Conservation (phyloP, 2,329 filamentous ascomycete species). For the Calonectria multiphialidica region DNA sequence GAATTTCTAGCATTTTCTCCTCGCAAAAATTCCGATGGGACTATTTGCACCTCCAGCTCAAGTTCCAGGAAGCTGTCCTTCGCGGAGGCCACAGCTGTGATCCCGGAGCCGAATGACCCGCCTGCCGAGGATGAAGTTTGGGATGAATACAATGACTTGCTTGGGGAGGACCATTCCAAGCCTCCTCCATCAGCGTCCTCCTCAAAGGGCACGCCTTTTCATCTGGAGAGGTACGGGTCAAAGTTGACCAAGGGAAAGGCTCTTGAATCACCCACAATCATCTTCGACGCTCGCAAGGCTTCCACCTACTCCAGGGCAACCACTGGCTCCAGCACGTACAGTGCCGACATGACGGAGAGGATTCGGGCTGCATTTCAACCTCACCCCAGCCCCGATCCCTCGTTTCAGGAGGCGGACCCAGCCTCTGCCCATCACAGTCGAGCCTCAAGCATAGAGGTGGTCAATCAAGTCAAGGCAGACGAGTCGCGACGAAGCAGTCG, state of each 20-base stretch:
- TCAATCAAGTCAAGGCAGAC: constrained; percentile 45
- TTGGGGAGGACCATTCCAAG: constrained; percentile 71
- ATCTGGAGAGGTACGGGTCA: constrained; percentile 63
- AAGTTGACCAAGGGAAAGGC: constrained; percentile 50
- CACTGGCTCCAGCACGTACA: constrained; percentile 64
- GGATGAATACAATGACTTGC: constrained; percentile 92
- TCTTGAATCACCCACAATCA: constrained; percentile 63
- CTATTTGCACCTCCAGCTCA: constrained; percentile 59
- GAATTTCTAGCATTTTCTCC: constrained; percentile 84
- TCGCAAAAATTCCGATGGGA: constrained; percentile 77
- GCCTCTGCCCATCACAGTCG: constrained; percentile 41
- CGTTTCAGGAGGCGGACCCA: constrained; percentile 58
- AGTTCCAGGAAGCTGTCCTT: constrained; percentile 74
- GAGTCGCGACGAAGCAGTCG: constrained; percentile 44
- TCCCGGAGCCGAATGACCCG: constrained; percentile 72
- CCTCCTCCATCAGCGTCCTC: constrained; percentile 66
- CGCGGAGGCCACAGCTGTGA: constrained; percentile 73
- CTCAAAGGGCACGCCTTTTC: constrained; percentile 68
- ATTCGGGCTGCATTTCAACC: constrained; percentile 62
- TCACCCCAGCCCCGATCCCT: constrained; percentile 54
- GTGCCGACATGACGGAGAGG: constrained; percentile 66
- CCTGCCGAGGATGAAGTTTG: constrained; percentile 89
- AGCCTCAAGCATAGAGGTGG: constrained; percentile 30
- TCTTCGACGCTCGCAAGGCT: constrained; percentile 45
- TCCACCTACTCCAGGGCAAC: constrained; percentile 50